Percentiles rank a stretch among this genome's conserved stretches.
Conservation (phyloP, 2,329 filamentous ascomycete species). For the Penicillium frequentans region DNA sequence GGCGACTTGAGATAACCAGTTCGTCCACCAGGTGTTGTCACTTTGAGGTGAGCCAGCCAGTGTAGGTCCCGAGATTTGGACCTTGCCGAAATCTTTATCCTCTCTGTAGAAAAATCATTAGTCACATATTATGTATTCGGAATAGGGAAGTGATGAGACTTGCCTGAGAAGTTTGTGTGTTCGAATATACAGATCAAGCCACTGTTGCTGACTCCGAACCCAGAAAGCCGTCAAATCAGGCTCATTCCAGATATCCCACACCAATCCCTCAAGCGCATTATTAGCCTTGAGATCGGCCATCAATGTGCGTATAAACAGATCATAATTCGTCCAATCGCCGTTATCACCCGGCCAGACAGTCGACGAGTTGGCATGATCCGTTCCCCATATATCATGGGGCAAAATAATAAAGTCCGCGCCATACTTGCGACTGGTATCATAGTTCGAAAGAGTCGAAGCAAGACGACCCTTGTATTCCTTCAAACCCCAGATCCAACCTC, state of each 20-base stretch:
- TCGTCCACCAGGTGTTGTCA: constrained; percentile 44
- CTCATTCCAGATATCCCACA: constrained; percentile 58
- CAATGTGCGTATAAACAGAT: constrained; percentile 43
- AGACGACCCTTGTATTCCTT: constrained; percentile 42
- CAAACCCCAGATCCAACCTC: constrained; percentile 44
- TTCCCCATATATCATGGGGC: constrained; percentile 51
- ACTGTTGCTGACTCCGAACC: constrained; percentile 39
- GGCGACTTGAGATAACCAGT: constrained; percentile 36
- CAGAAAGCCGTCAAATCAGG: constrained; percentile 47
- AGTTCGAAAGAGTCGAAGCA: constrained; percentile 47
- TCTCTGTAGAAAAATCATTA: not conserved
- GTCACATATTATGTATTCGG: not conserved
- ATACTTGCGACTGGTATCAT: constrained; percentile 44
- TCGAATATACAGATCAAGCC: constrained; percentile 41
- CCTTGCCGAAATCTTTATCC: not conserved
- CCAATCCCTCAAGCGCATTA: constrained; percentile 36
- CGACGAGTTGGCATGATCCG: constrained; percentile 44
- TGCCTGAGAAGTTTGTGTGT: constrained; percentile 42
- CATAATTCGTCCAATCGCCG: constrained; percentile 49
- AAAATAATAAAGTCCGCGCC: constrained; percentile 49
- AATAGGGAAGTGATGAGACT: constrained; percentile 25
- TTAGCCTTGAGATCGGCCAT: constrained; percentile 21
- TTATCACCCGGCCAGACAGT: constrained; percentile 51
- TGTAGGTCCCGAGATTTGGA: constrained; percentile 15
- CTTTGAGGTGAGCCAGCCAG: constrained; percentile 32